Percentiles rank a stretch among this genome's conserved stretches.
These are phyloP conservation scores for Penicillium diatomitis DNA, from an alignment of 495 filamentous ascomycete species.

Conservation along the genomic window DNA sequence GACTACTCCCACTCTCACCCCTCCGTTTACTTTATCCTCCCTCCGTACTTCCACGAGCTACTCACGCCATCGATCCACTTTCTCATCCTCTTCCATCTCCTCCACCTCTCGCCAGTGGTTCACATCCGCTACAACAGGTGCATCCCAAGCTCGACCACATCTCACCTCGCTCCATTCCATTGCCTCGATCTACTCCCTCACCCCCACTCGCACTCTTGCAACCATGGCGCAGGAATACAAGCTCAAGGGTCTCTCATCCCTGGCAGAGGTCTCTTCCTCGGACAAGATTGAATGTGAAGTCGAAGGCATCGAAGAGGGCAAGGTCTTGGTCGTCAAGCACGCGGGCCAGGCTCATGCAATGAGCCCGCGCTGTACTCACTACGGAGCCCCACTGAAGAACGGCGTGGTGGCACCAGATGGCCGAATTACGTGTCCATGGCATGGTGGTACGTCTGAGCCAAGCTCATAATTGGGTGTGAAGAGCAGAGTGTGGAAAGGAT, in stretches of 20 bases:
- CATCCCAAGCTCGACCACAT: too few relatives aligned
- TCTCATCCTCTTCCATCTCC: too few relatives aligned
- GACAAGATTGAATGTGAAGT: conserved; percentile 87
- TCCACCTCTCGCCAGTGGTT: too few relatives aligned
- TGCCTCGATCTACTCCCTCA: neutral
- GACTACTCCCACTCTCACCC: too few relatives aligned
- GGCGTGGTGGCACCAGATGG: conserved; percentile 79
- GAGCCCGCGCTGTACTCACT: conserved; percentile 88
- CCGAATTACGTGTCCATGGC: conserved; percentile 87
- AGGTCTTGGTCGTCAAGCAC: conserved; percentile 74
- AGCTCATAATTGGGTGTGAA: neutral
- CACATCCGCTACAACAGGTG: too few relatives aligned
- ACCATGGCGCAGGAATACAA: conserved; percentile 69
- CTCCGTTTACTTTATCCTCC: too few relatives aligned
- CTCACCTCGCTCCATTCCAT: too few relatives aligned
- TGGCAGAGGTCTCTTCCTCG: conserved; percentile 57
- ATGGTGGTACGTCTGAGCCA: conserved; percentile 58
- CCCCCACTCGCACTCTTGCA: conserved; percentile 4
- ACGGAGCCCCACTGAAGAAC: conserved; percentile 76
- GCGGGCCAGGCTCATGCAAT: conserved; percentile 67
- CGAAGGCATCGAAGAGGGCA: conserved; percentile 75
- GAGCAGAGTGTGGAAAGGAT: neutral
- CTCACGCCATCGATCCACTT: too few relatives aligned
- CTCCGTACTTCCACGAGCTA: too few relatives aligned
- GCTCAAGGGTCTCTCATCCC: conserved; percentile 65